Conservation (phyloP, 2,329 filamentous ascomycete genomes). For the Periconia digitata region DNA sequence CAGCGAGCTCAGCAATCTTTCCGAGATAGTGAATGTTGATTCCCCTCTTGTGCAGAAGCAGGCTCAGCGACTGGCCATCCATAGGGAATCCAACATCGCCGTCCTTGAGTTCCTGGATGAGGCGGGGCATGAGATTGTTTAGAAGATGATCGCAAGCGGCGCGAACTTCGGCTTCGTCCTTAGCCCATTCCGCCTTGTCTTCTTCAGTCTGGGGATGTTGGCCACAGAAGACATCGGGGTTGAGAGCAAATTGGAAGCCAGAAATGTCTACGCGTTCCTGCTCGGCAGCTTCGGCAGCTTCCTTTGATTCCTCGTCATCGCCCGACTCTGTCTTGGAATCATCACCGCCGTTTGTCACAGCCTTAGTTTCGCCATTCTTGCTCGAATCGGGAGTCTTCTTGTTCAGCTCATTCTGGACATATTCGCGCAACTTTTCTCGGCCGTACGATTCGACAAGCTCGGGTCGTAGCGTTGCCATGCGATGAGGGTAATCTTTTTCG, state of each 20-base stretch:
- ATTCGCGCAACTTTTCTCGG: conserved; percentile 84
- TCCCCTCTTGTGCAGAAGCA: conserved; percentile 90
- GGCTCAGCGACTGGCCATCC: conserved; percentile 90
- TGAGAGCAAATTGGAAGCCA: conserved; percentile 83
- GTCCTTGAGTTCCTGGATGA: conserved; percentile 84
- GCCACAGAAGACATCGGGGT: conserved; percentile 93
- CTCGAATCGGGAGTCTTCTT: conserved; percentile 27
- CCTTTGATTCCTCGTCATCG: conserved; percentile 41
- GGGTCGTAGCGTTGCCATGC: conserved; percentile 90
- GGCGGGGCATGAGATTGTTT: conserved; percentile 75
- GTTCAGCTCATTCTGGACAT: conserved; percentile 73
- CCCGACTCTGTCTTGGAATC: conserved; percentile 34
- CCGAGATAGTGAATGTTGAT: conserved; percentile 98
- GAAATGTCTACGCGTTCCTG: conserved; percentile 81
- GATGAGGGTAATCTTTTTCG: conserved; percentile 75
- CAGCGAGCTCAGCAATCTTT: conserved; percentile 70
- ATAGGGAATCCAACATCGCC: conserved; percentile 97
- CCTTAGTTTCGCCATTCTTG: conserved; percentile 37
- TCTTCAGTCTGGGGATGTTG: conserved; percentile 87
- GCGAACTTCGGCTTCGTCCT: conserved; percentile 87
- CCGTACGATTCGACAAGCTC: conserved; percentile 88
- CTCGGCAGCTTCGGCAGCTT: conserved; percentile 42
- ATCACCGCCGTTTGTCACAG: conserved; percentile 22
- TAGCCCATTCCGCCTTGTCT: conserved; percentile 79
- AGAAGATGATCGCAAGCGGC: conserved; percentile 78